These are phyloP conservation scores for Agaricus subrufescens DNA, from an alignment of 768 basidiomycete genomes.

Conservation along the genomic window DNA sequence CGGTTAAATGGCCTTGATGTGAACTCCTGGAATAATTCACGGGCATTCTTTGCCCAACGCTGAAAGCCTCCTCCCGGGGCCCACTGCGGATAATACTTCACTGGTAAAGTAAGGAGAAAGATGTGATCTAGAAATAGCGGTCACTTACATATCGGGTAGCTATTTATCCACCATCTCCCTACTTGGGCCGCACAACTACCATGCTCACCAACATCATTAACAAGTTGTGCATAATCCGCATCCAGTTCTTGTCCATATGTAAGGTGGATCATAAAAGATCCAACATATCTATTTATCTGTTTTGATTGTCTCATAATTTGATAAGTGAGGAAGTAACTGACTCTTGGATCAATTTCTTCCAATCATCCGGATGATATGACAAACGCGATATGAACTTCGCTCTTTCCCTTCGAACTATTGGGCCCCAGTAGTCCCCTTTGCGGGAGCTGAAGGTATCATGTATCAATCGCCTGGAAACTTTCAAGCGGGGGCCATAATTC, in stretches of 20 bases:
- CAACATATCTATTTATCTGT: not conserved
- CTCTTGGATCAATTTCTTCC: not conserved
- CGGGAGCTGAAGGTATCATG: not conserved
- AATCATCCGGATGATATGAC: not conserved
- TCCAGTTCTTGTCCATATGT: not conserved
- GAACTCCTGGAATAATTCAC: not conserved
- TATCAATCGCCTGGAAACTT: not conserved
- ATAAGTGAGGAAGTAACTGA: not conserved
- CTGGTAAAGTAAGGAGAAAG: not conserved
- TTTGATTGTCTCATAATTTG: not conserved
- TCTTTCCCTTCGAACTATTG: not conserved
- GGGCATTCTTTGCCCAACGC: not conserved
- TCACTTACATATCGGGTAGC: not conserved
- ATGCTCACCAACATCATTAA: not conserved
- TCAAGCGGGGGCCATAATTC: not conserved
- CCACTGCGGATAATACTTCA: not conserved
- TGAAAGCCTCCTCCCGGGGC: slow-evolving; percentile 1
- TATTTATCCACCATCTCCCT: not conserved
- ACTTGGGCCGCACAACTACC: not conserved
- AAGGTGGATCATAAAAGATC: not conserved
- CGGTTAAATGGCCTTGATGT: not conserved
- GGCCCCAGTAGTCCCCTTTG: not conserved
- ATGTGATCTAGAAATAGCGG: too few relatives aligned
- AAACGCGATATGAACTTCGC: not conserved
- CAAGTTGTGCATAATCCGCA: not conserved